These are phyloP conservation scores for Juncus effusus DNA, from an alignment of 176 grass and related monocot species.

Conservation along the genomic window DNA sequence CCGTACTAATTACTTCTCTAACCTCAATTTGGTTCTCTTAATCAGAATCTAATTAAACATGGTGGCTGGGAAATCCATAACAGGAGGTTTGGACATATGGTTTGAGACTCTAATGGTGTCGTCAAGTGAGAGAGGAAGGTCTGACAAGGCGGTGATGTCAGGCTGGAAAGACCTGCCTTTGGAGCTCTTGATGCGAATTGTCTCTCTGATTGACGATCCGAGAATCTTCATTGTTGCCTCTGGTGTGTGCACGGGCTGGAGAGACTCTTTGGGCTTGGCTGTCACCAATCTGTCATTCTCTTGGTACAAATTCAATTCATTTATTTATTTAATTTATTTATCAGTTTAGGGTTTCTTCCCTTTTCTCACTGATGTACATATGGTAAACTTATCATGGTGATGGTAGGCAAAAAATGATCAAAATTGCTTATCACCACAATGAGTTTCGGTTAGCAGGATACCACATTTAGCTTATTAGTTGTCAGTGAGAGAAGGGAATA, in stretches of 20 bases:
- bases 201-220: constrained; percentile 49
- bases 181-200: constrained; percentile 74
- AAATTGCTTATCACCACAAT: too few species aligned
- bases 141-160: constrained; percentile 35
- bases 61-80: constrained; percentile 30
- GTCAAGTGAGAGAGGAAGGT: constrained; percentile 15
- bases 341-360: neutral
- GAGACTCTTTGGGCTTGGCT: constrained; percentile 64
- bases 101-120: constrained; percentile 48
- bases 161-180: constrained; percentile 95
- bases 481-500: too few species aligned
- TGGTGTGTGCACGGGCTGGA: constrained; percentile 87
- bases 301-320: constrained; percentile 36
- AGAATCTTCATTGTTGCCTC: constrained; percentile 59
- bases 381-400: too few species aligned
- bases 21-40: too few species aligned
- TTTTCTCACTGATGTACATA: neutral
- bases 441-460: too few species aligned
- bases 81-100: constrained; percentile 46
- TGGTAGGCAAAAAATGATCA: too few species aligned
- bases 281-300: constrained; percentile 58
- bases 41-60: constrained; percentile 34
- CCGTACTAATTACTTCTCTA: too few species aligned
- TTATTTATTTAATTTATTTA: neutral
- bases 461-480: too few species aligned